phyloP scores from a whole-genome alignment of 768 basidiomycete species.

The Macrolepiota fuliginosa region DNA sequence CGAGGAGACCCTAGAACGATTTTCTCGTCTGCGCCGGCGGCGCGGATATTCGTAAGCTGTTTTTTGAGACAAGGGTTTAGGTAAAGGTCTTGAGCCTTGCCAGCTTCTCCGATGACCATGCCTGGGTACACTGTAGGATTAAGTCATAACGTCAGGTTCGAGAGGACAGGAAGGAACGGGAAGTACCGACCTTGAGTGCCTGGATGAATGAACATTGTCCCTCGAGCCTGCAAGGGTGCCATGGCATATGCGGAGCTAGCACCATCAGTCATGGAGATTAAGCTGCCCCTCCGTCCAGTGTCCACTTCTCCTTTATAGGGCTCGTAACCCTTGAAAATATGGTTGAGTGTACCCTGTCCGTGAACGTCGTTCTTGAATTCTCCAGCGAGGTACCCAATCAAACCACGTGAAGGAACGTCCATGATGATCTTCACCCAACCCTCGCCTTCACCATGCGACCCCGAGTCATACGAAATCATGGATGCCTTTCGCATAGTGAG shows the following conservation, averaged over 20 bases:
- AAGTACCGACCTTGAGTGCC: constrained; percentile 34
- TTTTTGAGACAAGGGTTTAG: constrained; percentile 48
- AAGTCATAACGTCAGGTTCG: neutral
- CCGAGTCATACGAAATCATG: constrained; percentile 44
- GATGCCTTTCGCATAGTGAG: constrained; percentile 49
- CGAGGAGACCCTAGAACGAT: constrained; percentile 43
- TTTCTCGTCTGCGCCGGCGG: constrained; percentile 48
- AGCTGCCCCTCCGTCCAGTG: constrained; percentile 44
- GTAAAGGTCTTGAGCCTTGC: constrained; percentile 43
- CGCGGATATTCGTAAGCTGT: constrained; percentile 47
- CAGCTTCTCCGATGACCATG: constrained; percentile 46
- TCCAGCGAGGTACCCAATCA: constrained; percentile 52
- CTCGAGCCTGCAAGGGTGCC: constrained; percentile 47
- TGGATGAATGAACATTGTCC: constrained; percentile 43
- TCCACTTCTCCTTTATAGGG: constrained; percentile 41
- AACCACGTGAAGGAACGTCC: constrained; percentile 45
- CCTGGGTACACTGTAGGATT: neutral
- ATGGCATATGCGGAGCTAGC: constrained; percentile 39
- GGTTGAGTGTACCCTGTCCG: constrained; percentile 51
- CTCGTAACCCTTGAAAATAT: constrained; percentile 50
- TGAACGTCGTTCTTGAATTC: constrained; percentile 52
- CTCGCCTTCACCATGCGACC: constrained; percentile 33
- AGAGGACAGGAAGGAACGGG: neutral
- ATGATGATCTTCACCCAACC: constrained; percentile 46
- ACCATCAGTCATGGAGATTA: constrained; percentile 46